Base-by-base conservation (phyloP, 345 rosid genomes). In the Garcia nutans region DNA sequence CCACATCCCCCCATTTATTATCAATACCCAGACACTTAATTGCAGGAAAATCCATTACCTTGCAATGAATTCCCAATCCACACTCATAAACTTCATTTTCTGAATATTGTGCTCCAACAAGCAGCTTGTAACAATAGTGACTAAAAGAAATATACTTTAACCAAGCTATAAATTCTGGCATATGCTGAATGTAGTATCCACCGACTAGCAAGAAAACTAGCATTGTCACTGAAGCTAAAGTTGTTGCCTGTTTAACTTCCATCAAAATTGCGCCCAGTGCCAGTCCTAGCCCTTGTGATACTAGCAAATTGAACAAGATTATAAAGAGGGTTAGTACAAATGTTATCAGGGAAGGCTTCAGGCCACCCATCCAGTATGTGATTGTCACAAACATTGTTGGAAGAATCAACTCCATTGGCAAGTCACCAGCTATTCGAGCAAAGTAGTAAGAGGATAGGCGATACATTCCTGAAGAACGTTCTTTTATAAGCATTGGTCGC, bases 341-440 rank as follows among this genome's bases (percentile, higher is more conserved):
- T 75, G 97, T 86, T 71, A 78, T 16, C 13, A 84, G 75, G 10
- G 97, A 94, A 17, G 92, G 95, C 76, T 89, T 95, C 26, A 95
- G 97, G 47, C 97, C 97, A 0, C 96, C 97, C 97, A 92, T 95
- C 99, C 99, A 95, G 78, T 95, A 95, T 3, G 96, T 78, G 55
- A 92, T 41, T 3, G 93, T 88, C 8, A 90, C 86, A 37, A 92
- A 95, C 33, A 89, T 84, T 0, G 97, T 89, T 6, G 99, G 99
- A 62, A 95, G 92, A 73, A 95, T 87, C 7, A 95, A 96, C 79
- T 95, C 99, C 97, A 95, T 95, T 2, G 99, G 97, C 68, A 95
- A 84, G 84, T 95, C 99, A 2, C 99, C 99, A 0, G 84, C 93
- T 12, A 81, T 89, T 65, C 96, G 81, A 4, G 97, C 93, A 20